Evolutionary conservation across 257 asterid genomes (phyloP), one percentile per base, ranked within the genome.

Genomic region (Solanum raphanifolium): DNA sequence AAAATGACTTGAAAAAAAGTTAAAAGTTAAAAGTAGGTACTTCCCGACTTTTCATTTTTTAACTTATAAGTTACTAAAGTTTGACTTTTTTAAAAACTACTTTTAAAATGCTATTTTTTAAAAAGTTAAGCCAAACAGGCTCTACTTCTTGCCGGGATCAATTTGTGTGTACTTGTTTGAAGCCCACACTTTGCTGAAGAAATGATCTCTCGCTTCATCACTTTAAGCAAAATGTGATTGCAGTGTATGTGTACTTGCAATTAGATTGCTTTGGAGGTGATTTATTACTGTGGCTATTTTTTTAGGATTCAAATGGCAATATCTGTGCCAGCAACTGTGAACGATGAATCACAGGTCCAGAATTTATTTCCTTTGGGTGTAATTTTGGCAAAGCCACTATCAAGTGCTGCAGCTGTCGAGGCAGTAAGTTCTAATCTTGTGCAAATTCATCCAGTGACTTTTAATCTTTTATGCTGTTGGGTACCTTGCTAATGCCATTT

Each of bases 251-350:
- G 6, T 81, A 46, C 39, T 81, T 16, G 68, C 85, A 46, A 29
- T 29, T 31, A 18, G 68, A 15, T 79, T 29, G 68, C 23, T 81
- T 81, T 29, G 29, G 41, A 76, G 83, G 58, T 38, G 58, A 76
- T 46, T 81, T 81, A 46, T 58, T 46, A 72, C 74, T 60, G 34
- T 71, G 41, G 41, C 35, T 58, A 65, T 13, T 35, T 66, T 86
- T 69, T 87, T 73, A 98, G 99, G 98, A 95, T 97, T 86, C 93
- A 94, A 93, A 91, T 97, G 98, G 88, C 95, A 84, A 88, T 97
- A 83, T 93, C 98, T 88, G 91, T 95, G 78, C 95, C 96, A 12
- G 91, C 94, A 86, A 89, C 94, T 90, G 93, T 92, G 84, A 94
- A 94, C 90, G 94, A 91, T 88, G 98, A 91, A 32, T 84, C 93